Evolutionary conservation across 805 yeast species (phyloP).

Genomic region (Zygosaccharomyces bailii): DNA sequence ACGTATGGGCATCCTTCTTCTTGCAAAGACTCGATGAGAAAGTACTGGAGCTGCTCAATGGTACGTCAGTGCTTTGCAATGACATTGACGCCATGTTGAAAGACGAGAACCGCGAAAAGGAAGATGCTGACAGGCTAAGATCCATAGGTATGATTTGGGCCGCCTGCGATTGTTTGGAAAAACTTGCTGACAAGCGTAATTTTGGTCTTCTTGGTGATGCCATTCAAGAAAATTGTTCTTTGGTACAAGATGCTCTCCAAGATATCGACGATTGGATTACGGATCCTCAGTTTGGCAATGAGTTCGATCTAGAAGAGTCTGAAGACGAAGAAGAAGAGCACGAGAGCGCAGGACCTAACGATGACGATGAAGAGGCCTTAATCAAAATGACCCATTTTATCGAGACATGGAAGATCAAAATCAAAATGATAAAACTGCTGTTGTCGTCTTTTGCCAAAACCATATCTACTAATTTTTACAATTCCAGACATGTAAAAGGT

Average conservation of each 20-base stretch:
- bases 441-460: slow-evolving; percentile 58
- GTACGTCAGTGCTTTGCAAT: slow-evolving; percentile 20
- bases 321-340: slow-evolving; percentile 32
- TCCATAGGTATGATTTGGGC: slow-evolving; percentile 71
- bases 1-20: slow-evolving; percentile 24
- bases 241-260: slow-evolving; percentile 59
- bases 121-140: slow-evolving; percentile 44
- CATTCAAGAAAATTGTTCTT: slow-evolving; percentile 34
- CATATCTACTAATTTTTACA: slow-evolving; percentile 42
- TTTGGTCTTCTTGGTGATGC: slow-evolving; percentile 49
- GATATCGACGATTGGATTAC: slow-evolving; percentile 70
- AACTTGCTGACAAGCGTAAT: slow-evolving; percentile 47
- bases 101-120: slow-evolving; percentile 22
- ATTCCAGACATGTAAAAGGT: slow-evolving; percentile 34
- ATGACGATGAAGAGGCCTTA: slow-evolving; percentile 33
- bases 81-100: slow-evolving; percentile 22
- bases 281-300: slow-evolving; percentile 54
- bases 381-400: slow-evolving; percentile 39
- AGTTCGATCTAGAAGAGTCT: slow-evolving; percentile 33
- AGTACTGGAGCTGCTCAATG: slow-evolving; percentile 24
- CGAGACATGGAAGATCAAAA: slow-evolving; percentile 43
- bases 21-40: slow-evolving; percentile 20
- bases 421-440: slow-evolving; percentile 53
- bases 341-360: slow-evolving; percentile 32
- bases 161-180: slow-evolving; percentile 49